Base-by-base conservation (phyloP, 202 grass and related monocot species). In the Zoysia matrella region DNA sequence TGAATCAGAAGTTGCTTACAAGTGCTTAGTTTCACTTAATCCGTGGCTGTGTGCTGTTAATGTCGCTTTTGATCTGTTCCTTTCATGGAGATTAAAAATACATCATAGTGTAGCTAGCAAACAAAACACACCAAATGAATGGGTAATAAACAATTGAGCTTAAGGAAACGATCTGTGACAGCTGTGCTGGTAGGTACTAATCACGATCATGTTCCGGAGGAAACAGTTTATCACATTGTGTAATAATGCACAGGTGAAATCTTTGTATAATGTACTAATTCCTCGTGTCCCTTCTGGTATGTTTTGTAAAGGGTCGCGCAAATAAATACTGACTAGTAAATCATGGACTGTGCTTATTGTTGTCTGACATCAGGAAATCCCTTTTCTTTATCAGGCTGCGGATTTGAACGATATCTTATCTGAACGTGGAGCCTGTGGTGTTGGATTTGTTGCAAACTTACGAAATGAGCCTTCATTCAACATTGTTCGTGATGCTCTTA, bases 401-500 rank as follows among this genome's bases (percentile, higher is more conserved):
- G 75, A 89, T 86, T 85, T 99, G 81, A 90, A 80, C 3, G 93
- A 96, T 44, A 99, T 99, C 69, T 69, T 99, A 48, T 93, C 96
- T 79, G 96, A 99, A 84, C 86, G 96, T 86, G 96, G 96, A 81
- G 96, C 96, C 75, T 99, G 96, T 56, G 96, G 96, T 67, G 96
- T 99, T 73, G 96, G 96, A 13, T 99, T 99, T 61, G 87, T 99
- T 11, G 96, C 96, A 52, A 99, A 99, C 83, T 90, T 99, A 85
- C 96, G 82, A 79, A 99, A 99, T 67, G 87, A 76, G 69, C 87
- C 96, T 76, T 99, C 91, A 1, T 92, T 93, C 88, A 92, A 96
- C 80, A 93, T 94, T 74, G 81, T 99, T 45, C 82, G 53, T 2
- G 96, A 99, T 83, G 93, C 96, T 80, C 88, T 99, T 79, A 79